Evolutionary conservation across 129 eudicot species (phyloP), one percentile per base, ranked within the genome.

Genomic region (Arctium minus): DNA sequence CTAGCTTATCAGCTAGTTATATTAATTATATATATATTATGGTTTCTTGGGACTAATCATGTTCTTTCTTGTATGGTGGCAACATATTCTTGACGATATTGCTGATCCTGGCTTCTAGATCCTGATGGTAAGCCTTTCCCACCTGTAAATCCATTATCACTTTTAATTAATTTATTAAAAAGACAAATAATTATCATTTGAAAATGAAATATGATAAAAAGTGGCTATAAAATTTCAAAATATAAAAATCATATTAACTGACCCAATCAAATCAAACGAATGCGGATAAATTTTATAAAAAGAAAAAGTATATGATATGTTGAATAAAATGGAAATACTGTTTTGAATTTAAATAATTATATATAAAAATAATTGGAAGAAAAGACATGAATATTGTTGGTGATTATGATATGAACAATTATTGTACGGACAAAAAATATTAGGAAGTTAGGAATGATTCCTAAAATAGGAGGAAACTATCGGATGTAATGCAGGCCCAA

Each of bases 401-500:
- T 84, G 79, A 78, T 78, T 38, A 79, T 79, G 80, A 74, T 2
- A 72, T 62, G 73, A 48, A 48, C 64, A 79, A 79, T 78, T 60
- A 73, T 72, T 84, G 87, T 79, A 79, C 80, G 71, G 83, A 33
- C 2, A 10, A 18, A 22, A 31, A 62, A 11, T 42, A 39, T 46
- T 33, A 17, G 10, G 27, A 73, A 31, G 17, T 79, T 79, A 9
- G 76, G 11, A 74, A 67, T 42, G 37, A 42, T 79, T 33, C 87
- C 80, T 40, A 73, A 84, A 72, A 4, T 64, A 33, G n/a, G 0
- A 44, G 22, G 50, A 11, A 15, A 68, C 65, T 39, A 46, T 73
- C 73, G 62, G 70, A 18, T 79, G 82, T 74, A 48, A 15, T 38
- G 84, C 87, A 92, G 98, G 97, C 50, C 98, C 98, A 84, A 83